phyloP scores from a whole-genome alignment of 768 basidiomycete species.

The Sarcomyxa edulis region DNA sequence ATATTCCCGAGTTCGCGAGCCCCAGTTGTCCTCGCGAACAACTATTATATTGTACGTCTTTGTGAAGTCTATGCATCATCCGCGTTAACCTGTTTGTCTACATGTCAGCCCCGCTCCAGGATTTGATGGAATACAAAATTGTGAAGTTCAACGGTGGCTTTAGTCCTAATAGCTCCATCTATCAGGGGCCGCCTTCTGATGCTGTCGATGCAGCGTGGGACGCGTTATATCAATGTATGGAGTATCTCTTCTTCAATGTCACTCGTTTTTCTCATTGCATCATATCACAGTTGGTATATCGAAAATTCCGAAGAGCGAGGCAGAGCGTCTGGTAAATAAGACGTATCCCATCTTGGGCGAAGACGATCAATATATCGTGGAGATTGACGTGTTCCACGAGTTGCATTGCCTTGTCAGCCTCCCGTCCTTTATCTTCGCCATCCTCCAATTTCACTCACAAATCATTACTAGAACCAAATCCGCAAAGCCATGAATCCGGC shows the following conservation, averaged over 20 bases:
- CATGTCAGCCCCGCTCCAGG: background rate
- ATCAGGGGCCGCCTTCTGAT: constrained; percentile 3
- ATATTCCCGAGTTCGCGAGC: too few relatives aligned
- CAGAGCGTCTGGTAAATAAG: constrained; percentile 12
- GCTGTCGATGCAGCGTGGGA: constrained; percentile 2
- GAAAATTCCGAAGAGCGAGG: constrained; percentile 15
- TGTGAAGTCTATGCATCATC: too few relatives aligned
- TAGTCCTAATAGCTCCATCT: background rate
- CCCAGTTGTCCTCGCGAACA: too few relatives aligned
- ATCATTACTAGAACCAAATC: constrained; percentile 14
- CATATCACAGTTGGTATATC: constrained; percentile 10
- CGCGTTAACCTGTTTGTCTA: too few relatives aligned
- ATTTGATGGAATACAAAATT: constrained; percentile 1
- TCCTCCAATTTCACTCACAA: too few relatives aligned
- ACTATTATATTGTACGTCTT: too few relatives aligned
- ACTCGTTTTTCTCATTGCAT: too few relatives aligned
- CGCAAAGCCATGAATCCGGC: constrained; percentile 10
- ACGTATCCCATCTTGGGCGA: constrained; percentile 16
- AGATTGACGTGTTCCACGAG: constrained; percentile 20
- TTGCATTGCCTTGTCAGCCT: constrained; percentile 20
- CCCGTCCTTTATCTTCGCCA: too few relatives aligned
- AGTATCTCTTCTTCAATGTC: too few relatives aligned
- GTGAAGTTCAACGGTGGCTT: constrained; percentile 2
- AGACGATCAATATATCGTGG: constrained; percentile 15
- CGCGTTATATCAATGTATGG: background rate